Evolutionary conservation across 2,329 filamentous ascomycete genomes (phyloP).

Genomic region (Pyrenophora tritici-repentis): DNA sequence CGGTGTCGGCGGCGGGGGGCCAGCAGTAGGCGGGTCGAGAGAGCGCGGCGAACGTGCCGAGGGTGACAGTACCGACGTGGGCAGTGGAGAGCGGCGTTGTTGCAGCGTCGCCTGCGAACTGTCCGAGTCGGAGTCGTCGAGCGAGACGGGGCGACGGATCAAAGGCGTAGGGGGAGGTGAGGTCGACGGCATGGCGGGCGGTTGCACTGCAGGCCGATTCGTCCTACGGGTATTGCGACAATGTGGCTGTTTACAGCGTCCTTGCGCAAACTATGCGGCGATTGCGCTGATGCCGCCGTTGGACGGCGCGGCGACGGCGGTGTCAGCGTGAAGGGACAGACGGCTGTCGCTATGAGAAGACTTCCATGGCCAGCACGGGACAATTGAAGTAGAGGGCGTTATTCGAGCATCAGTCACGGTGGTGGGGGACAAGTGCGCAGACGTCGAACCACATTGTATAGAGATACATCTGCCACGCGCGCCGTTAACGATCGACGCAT

Average conservation of each 20-base stretch:
- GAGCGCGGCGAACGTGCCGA: conserved; percentile 19
- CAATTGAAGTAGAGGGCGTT: conserved; percentile 4
- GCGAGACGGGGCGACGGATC: conserved; percentile 30
- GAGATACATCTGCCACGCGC: background rate
- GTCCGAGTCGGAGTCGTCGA: conserved; percentile 48
- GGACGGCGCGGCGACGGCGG: background rate
- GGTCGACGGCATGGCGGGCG: conserved; percentile 35
- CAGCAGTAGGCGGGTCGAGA: conserved; percentile 29
- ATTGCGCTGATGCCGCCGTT: background rate
- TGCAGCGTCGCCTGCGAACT: conserved; percentile 48
- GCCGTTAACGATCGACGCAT: conserved; percentile 6
- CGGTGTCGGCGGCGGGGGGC: background rate
- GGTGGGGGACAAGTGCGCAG: background rate
- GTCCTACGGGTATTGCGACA: conserved; percentile 10
- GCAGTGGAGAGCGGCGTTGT: conserved; percentile 45
- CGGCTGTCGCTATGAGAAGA: conserved; percentile 1
- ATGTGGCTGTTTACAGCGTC: conserved; percentile 13
- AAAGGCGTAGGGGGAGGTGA: conserved; percentile 43
- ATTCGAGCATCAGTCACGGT: conserved; percentile 1
- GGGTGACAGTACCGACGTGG: conserved; percentile 27
- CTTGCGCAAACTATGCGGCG: conserved; percentile 1
- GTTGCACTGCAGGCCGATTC: conserved; percentile 1
- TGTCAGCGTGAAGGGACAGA: background rate
- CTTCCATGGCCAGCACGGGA: conserved; percentile 34
- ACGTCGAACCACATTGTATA: no score